Conservation (phyloP, 1,139 yeast genomes). For the Hansenula sp. region DNA sequence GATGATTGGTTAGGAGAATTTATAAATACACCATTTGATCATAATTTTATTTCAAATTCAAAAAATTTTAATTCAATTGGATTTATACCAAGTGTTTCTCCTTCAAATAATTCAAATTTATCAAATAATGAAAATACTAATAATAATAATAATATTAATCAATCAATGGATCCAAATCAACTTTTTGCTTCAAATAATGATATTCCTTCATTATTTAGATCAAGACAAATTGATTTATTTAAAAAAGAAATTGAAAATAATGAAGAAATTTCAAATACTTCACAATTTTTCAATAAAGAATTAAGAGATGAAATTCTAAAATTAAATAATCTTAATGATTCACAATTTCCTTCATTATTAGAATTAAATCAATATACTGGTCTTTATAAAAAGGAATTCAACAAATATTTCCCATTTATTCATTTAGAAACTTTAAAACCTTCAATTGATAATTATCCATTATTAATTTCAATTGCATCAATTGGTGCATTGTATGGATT, state of each 20-base stretch:
- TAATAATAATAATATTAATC: background rate
- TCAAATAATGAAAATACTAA: background rate
- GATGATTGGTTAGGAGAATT: slow-evolving; percentile 68
- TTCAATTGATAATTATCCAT: slow-evolving; percentile 61
- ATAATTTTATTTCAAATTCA: slow-evolving; percentile 31
- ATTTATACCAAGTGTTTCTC: slow-evolving; percentile 34
- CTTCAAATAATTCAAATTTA: slow-evolving; percentile 12
- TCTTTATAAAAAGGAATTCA: slow-evolving; percentile 69
- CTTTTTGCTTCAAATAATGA: slow-evolving; percentile 23
- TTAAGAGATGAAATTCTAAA: slow-evolving; percentile 50
- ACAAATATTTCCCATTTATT: slow-evolving; percentile 77
- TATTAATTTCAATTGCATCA: slow-evolving; percentile 79
- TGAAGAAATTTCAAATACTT: slow-evolving; percentile 8
- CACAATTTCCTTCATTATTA: slow-evolving; percentile 68
- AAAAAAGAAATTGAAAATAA: slow-evolving; percentile 31
- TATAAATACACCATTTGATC: slow-evolving; percentile 57
- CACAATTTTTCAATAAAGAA: slow-evolving; percentile 40
- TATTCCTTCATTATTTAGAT: slow-evolving; percentile 50
- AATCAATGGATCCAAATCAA: background rate
- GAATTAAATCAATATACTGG: slow-evolving; percentile 72
- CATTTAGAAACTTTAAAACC: slow-evolving; percentile 67
- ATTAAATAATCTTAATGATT: slow-evolving; percentile 43
- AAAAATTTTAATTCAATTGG: slow-evolving; percentile 55
- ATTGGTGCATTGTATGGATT: slow-evolving; percentile 85
- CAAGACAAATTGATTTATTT: slow-evolving; percentile 57